phyloP scores from a whole-genome alignment of 2,329 filamentous ascomycete genomes.

The Fusarium buxicola region DNA sequence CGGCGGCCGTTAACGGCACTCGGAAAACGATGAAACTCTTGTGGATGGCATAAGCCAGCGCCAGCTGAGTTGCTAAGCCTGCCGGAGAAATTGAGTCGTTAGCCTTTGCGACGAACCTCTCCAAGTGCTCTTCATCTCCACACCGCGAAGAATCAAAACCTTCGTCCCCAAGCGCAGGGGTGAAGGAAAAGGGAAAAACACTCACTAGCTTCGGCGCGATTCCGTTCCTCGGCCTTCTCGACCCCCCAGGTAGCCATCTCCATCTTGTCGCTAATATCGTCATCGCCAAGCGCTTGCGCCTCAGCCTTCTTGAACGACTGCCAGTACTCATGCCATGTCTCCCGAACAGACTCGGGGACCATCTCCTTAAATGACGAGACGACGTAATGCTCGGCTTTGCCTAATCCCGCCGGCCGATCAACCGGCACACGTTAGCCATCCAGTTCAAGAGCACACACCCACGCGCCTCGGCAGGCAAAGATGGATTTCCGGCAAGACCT shows the following conservation, averaged over 20 bases:
- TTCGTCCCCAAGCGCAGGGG: slow-evolving; percentile 24
- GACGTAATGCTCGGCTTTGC: slow-evolving; percentile 73
- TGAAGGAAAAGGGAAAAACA: slow-evolving; percentile 44
- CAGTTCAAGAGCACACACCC: neutral
- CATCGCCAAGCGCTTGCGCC: slow-evolving; percentile 56
- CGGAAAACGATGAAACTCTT: slow-evolving; percentile 97
- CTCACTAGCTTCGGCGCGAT: slow-evolving; percentile 79
- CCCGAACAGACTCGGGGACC: slow-evolving; percentile 70
- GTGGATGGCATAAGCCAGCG: slow-evolving; percentile 95
- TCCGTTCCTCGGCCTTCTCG: slow-evolving; percentile 70
- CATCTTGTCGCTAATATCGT: slow-evolving; percentile 58
- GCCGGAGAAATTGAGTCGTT: slow-evolving; percentile 33
- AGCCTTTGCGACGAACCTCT: slow-evolving; percentile 32
- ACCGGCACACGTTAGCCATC: slow-evolving; percentile 28
- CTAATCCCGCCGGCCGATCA: slow-evolving; percentile 50
- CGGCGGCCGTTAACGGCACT: slow-evolving; percentile 90
- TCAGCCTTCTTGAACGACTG: slow-evolving; percentile 60
- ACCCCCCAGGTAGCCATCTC: slow-evolving; percentile 71
- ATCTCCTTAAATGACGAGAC: slow-evolving; percentile 68
- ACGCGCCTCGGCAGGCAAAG: slow-evolving; percentile 11
- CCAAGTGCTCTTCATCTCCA: slow-evolving; percentile 16
- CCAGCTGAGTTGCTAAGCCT: slow-evolving; percentile 83
- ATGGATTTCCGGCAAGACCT: slow-evolving; percentile 42
- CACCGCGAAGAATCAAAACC: slow-evolving; percentile 2
- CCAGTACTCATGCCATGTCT: slow-evolving; percentile 63